Base-by-base conservation (phyloP, 1,139 yeast species). In the Arxiozyma telluris region DNA sequence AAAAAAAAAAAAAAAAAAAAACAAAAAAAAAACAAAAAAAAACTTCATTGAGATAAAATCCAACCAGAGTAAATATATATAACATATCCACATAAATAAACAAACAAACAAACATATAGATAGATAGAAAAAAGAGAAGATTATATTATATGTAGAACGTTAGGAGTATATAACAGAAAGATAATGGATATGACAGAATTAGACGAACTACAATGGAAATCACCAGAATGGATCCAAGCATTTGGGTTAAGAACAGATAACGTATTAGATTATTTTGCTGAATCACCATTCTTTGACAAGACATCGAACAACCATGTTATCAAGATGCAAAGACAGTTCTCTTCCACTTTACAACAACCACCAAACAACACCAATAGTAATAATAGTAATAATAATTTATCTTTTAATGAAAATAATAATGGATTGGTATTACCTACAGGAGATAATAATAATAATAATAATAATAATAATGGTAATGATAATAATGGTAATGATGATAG, bases 151-250 rank as follows among this genome's bases (percentile, higher is more conserved):
- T 23, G 6, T 23, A 23, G 25, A 27, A 27, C 11, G 11, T 27
- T 6, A 27, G 30, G 11, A 9, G 11, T 5, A 8, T n/a, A n/a
- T n/a, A 8, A 27, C 2, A 27, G 11, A 8, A 27, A 6, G 11
- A 27, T 27, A 38, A 46, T 46, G 49, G 17, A 46, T 20, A 57
- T 58, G 20, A 59, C 69, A 3, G 78, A 79, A 9, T 73, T 89
- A 50, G 97, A 91, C 66, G 98, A 93, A 66, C 78, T 93, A 51
- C 98, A 91, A 69, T 93, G 98, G 98, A 82, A 91, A 60, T 86
- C 94, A 7, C 98, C 98, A 0, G 98, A 93, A 69, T 93, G 96
- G 91, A 89, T 93, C 60, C 96, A 89, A 67, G 81, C 84, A 56
- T 81, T 84, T 66, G 96, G 96, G 0, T 78, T 93, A 27, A 79